Evolutionary conservation across 2,329 filamentous ascomycete genomes (phyloP).

Genomic region (Diaporthe sp.): DNA sequence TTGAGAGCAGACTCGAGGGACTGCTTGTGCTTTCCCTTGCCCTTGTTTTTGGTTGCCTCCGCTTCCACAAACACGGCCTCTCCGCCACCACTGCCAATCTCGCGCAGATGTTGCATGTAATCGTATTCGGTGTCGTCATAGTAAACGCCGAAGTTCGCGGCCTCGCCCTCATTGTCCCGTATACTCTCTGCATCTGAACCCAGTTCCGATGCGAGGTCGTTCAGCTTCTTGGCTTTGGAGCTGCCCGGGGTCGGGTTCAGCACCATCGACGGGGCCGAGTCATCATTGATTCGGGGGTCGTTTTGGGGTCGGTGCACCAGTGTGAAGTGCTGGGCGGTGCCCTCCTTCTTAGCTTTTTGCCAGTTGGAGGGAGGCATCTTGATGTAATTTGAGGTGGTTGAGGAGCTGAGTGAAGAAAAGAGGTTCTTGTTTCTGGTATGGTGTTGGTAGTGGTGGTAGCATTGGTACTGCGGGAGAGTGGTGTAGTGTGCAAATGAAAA

Average conservation of each 20-base stretch:
- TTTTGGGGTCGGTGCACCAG: slow-evolving; percentile 97
- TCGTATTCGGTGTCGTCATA: slow-evolving; percentile 97
- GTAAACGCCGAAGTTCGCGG: slow-evolving; percentile 92
- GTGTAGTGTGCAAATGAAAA: not conserved
- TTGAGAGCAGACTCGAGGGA: slow-evolving; percentile 86
- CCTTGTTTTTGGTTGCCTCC: slow-evolving; percentile 71
- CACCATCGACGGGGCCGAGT: slow-evolving; percentile 89
- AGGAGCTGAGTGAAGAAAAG: not conserved
- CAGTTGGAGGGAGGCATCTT: slow-evolving; percentile 52
- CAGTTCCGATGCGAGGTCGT: slow-evolving; percentile 83
- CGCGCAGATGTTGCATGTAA: slow-evolving; percentile 99
- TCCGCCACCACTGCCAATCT: slow-evolving; percentile 81
- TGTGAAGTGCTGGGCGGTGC: slow-evolving; percentile 87
- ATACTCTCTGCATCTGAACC: slow-evolving; percentile 75
- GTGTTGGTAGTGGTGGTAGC: not conserved
- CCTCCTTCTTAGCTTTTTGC: slow-evolving; percentile 72
- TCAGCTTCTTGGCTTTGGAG: slow-evolving; percentile 73
- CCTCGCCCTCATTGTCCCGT: slow-evolving; percentile 93
- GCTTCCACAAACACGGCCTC: slow-evolving; percentile 88
- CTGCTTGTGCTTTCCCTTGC: slow-evolving; percentile 81
- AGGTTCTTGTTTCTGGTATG: not conserved
- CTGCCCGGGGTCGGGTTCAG: slow-evolving; percentile 77
- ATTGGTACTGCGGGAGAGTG: not conserved
- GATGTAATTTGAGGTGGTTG: slow-evolving; percentile 1
- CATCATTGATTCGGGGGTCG: slow-evolving; percentile 96